Base-by-base conservation (phyloP, 2,329 filamentous ascomycete genomes). In the Chaetomium sp. region DNA sequence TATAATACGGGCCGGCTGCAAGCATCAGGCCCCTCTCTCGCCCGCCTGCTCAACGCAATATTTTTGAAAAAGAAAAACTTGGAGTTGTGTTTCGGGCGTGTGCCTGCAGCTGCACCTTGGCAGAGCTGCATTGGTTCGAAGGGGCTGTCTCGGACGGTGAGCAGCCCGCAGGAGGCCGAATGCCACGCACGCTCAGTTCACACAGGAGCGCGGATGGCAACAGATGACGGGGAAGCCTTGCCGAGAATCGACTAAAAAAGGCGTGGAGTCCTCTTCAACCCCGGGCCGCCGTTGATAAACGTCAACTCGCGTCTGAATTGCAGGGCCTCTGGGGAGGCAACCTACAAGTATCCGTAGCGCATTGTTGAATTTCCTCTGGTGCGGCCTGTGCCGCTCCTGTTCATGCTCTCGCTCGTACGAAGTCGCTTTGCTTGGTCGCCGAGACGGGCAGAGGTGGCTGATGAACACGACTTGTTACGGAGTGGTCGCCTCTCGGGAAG, bases 301-400 rank as follows among this genome's bases (percentile, higher is more conserved):
- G 9, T 10, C 8, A 2, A 47, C n/a, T 29, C 19, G 57, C 33
- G 31, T 31, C 57, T 53, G 31, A 27, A 31, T 51, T 42, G 47
- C 47, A 51, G 56, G 13, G 21, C 38, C 38, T 42, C 38, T 10
- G 31, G 4, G 25, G 16, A 19, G 27, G 38, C 8, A 25, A 42
- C 19, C 29, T n/a, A 8, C n/a, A n/a, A n/a, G n/a, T n/a, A n/a
- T n/a, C n/a, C n/a, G n/a, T n/a, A 13, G 49, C 47, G 64, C 64
- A 64, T 64, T 67, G 58, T 33, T 51, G 55, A 35, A 57, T n/a
- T 21, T 45, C 54, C 58, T 57, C 47, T 27, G 61, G 63, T 47
- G 35, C 55, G 35, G 60, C 56, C 42, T 64, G 59, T 64, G 66
- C 66, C 66, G 66, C 51, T 25, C 54, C 56, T 23, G 45, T 55